phyloP scores from a whole-genome alignment of 192 early-diverging fungal species.

The Linnemannia elongata region DNA sequence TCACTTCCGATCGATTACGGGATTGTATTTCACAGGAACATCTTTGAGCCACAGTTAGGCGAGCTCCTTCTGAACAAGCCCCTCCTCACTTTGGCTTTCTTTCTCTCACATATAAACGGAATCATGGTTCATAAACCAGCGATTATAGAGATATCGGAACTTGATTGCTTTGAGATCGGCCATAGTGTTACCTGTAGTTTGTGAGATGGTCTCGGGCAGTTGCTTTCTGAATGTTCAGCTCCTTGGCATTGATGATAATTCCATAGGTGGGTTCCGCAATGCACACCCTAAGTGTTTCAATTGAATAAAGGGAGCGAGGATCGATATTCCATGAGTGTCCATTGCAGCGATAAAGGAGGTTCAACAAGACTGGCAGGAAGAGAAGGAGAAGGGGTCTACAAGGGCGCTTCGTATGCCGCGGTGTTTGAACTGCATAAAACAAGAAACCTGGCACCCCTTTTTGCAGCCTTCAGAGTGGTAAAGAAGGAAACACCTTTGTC shows the following conservation, averaged over 20 bases:
- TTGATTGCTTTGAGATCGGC: neutral
- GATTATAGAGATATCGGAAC: no score
- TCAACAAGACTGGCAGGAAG: neutral
- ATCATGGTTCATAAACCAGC: neutral
- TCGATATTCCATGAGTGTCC: neutral
- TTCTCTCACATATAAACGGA: neutral
- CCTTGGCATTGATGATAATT: constrained; percentile 69
- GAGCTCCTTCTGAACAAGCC: no score
- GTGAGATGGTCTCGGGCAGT: constrained; percentile 26
- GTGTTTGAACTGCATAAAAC: constrained; percentile 1
- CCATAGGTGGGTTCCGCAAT: constrained; percentile 64
- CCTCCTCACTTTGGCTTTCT: neutral
- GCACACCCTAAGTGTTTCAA: constrained; percentile 44
- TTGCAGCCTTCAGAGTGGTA: no score
- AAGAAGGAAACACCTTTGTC: neutral
- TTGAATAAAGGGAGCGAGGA: neutral
- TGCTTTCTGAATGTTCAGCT: constrained; percentile 69
- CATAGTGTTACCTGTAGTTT: constrained; percentile 35
- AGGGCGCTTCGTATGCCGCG: neutral
- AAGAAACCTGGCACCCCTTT: neutral
- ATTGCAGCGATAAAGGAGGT: no score
- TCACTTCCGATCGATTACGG: neutral
- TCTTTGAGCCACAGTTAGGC: neutral
- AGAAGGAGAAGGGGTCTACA: neutral
- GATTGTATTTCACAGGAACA: neutral